These are phyloP conservation scores for Scleromitrula shiraiana DNA, from an alignment of 2,329 filamentous ascomycete species.

Conservation along the genomic window DNA sequence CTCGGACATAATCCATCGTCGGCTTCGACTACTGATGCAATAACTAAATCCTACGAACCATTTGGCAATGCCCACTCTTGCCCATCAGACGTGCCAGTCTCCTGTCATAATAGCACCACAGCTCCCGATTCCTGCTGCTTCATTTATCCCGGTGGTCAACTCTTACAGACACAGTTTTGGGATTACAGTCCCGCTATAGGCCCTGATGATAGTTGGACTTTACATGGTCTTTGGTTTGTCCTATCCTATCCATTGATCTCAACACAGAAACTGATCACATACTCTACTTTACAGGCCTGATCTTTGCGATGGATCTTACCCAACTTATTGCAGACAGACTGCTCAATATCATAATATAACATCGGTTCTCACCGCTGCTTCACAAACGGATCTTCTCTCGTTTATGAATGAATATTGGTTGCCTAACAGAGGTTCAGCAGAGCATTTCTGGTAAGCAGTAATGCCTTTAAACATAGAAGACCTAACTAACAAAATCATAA, in stretches of 20 bases:
- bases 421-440: slow-evolving; percentile 54
- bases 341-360: slow-evolving; percentile 60
- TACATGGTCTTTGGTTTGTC: slow-evolving; percentile 54
- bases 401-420: slow-evolving; percentile 60
- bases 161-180: slow-evolving; percentile 75
- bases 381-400: slow-evolving; percentile 46
- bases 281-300: slow-evolving; percentile 40
- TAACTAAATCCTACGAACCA: slow-evolving; percentile 1
- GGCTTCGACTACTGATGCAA: not conserved
- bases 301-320: slow-evolving; percentile 62
- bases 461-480: not conserved
- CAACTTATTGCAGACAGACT: slow-evolving; percentile 53
- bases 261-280: slow-evolving; percentile 32
- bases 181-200: slow-evolving; percentile 56
- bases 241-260: not conserved
- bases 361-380: slow-evolving; percentile 48
- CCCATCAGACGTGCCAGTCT: slow-evolving; percentile 34
- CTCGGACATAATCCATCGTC: slow-evolving; percentile 9
- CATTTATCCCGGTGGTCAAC: slow-evolving; percentile 61
- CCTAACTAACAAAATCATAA: not conserved
- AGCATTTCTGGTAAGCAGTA: slow-evolving; percentile 49
- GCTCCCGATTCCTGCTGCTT: slow-evolving; percentile 67
- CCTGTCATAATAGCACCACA: slow-evolving; percentile 55
- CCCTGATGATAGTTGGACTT: slow-evolving; percentile 62
- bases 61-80: slow-evolving; percentile 22